Base-by-base conservation (phyloP, 2,329 filamentous ascomycete genomes). In the Aspergillus neotritici region DNA sequence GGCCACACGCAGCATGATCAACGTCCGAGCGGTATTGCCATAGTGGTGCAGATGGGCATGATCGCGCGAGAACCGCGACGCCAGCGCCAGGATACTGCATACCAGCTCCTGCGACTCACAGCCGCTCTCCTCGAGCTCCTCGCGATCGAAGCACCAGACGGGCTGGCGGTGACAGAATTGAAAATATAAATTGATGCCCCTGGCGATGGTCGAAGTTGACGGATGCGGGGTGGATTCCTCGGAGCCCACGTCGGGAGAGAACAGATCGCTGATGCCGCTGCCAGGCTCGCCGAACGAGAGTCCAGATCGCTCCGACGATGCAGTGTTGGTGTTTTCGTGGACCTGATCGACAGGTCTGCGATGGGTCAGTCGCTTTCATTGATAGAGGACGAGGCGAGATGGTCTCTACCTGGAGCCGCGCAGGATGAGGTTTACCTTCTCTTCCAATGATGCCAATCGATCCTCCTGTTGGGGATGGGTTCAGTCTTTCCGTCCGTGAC, bases 341-440 rank as follows among this genome's bases (percentile, higher is more conserved):
- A 41, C 32, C 4, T 43, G 38, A 14, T 41, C 37, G 33, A 25
- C 44, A 34, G 5, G 25, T 46, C n/a, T 48, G 50, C 11, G 53
- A 47, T 21, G 31, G 29, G 62, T 62, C 16, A 60, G 51, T 12
- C 15, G 5, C 29, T 30, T 12, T 25, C 21, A 21, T 14, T 14
- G 43, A 31, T 32, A 5, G 4, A 11, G 15, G 11, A 9, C 17
- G 31, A 14, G 10, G 34, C 10, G 34, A 9, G 29, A 30, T 37
- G 33, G 25, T 15, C 12, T 40, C 28, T 61, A 67, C 62, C 60
- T 54, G 45, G 58, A 67, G 41, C 72, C 71, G 37, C 63, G 74
- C 14, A 76, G 58, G 41, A 76, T 63, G 45, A 71, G 68, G 57
- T 76, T 72, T 36, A 76, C 66, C 54, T 76, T 76, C 57, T 75